phyloP scores from a whole-genome alignment of 2,329 filamentous ascomycete genomes.

The Huntiella savannae region DNA sequence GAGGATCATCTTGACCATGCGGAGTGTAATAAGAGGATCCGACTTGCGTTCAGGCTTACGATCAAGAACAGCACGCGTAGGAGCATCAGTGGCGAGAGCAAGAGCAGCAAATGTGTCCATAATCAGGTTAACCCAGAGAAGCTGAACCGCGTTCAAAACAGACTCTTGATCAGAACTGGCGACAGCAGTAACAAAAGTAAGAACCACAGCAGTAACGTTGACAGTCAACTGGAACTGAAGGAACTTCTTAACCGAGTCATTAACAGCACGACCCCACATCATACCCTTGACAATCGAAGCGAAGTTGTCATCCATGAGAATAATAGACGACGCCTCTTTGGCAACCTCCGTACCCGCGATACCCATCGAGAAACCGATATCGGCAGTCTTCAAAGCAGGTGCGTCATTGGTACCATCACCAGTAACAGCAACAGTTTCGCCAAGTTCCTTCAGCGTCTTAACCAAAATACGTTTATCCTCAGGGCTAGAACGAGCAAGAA shows the following conservation, averaged over 20 bases:
- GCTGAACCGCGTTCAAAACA: constrained; percentile 39
- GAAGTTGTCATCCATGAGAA: constrained; percentile 39
- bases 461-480: constrained; percentile 49
- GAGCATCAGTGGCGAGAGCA: constrained; percentile 23
- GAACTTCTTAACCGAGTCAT: constrained; percentile 45
- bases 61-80: constrained; percentile 18
- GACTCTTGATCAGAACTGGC: constrained; percentile 29
- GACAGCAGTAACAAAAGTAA: constrained; percentile 40
- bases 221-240: constrained; percentile 46
- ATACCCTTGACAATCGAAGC: constrained; percentile 35
- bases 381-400: constrained; percentile 38
- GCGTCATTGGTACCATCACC: constrained; percentile 46
- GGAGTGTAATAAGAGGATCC: constrained; percentile 52
- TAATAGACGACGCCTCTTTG: constrained; percentile 43
- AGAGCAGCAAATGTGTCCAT: constrained; percentile 43
- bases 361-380: constrained; percentile 45
- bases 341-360: constrained; percentile 42
- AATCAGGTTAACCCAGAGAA: constrained; percentile 45
- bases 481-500: constrained; percentile 45
- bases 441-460: constrained; percentile 38
- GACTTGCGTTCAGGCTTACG: constrained; percentile 39
- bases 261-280: constrained; percentile 43
- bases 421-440: constrained; percentile 39
- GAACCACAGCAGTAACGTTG: constrained; percentile 40
- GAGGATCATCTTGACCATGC: constrained; percentile 49